A percentile compares a stretch with the other conserved stretches of the same genome.
These are phyloP conservation scores for Gossypium aridum DNA, from an alignment of 441 rosid genomes.

Conservation along the genomic window DNA sequence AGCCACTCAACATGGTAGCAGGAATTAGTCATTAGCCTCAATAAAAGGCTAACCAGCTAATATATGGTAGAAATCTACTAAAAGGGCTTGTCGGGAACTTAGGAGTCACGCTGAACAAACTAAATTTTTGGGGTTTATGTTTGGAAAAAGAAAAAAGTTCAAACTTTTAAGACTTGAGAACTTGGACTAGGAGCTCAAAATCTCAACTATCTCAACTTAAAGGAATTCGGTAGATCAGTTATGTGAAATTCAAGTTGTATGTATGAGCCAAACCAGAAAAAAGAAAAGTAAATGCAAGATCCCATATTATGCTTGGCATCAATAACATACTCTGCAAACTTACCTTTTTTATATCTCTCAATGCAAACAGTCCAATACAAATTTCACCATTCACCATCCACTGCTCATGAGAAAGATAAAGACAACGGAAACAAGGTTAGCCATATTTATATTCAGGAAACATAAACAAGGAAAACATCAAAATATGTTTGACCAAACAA, in stretches of 20 bases:
- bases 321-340: constrained; percentile 4
- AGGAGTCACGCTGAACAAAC: not conserved
- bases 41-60: not conserved
- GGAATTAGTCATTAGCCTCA: not conserved
- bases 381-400: constrained; percentile 99
- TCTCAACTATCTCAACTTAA: constrained; percentile 5
- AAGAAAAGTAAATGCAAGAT: not conserved
- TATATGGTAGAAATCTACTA: not conserved
- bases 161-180: constrained; percentile 1
- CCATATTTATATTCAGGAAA: not conserved
- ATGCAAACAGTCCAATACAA: constrained; percentile 90
- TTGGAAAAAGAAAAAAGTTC: not conserved
- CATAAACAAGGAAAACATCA: not conserved
- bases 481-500: not conserved
- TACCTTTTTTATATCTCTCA: constrained; percentile 87
- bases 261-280: constrained; percentile 1
- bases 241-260: not conserved
- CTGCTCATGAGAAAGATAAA: constrained; percentile 38
- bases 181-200: not conserved
- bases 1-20: not conserved
- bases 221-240: not conserved
- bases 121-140: not conserved
- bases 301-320: not conserved
- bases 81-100: not conserved
- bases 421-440: constrained; percentile 6